Evolutionary conservation across 2,329 filamentous ascomycete species (phyloP), one percentile per base, ranked within the genome.

Genomic region (Teratosphaeria gauchensis): DNA sequence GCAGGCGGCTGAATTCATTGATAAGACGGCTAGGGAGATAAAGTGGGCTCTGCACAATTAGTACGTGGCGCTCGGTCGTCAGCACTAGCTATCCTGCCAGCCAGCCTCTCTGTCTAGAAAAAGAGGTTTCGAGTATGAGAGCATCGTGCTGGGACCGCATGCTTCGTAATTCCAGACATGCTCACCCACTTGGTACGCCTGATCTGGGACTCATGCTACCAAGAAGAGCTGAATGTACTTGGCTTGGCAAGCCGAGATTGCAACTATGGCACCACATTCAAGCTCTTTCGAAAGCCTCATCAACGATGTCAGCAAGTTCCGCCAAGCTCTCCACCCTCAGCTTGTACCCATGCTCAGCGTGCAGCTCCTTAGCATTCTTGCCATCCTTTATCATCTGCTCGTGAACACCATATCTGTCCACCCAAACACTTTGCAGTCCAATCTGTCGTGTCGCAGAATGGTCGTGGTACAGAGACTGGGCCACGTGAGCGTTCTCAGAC

Each of bases 401-500:
- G n/a, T 19, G 79, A 6, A 71, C 65, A 0, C 75, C 80, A 0
- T 77, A 77, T 42, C 84, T 73, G 58, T 80, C 80, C 65, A 90
- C 89, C 85, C 85, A 90, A n/a, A 80, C 81, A 58, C 80, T 84
- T 63, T 76, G 77, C 42, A 90, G 68, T 1, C 82, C 85, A 19
- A 84, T 66, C 67, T 82, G 70, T 71, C 81, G 82, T 2, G 84
- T 84, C 0, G 88, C 84, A 4, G 81, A 78, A 71, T 89, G 86
- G 65, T 90, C 88, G 63, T 86, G 82, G 46, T 77, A 79, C 69
- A 89, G 72, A 61, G 84, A 86, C 72, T 87, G 81, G 55, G 87
- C 88, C 0, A 86, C 86, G 68, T 89, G 86, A 62, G 89, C 67
- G 53, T 90, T 75, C 61, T 84, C 75, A 0, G 74, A 73, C 63